Evolutionary conservation across 1,284 basidiomycete genomes (phyloP), one percentile per base, ranked within the genome.

Genomic region (Inonotus obliquus): DNA sequence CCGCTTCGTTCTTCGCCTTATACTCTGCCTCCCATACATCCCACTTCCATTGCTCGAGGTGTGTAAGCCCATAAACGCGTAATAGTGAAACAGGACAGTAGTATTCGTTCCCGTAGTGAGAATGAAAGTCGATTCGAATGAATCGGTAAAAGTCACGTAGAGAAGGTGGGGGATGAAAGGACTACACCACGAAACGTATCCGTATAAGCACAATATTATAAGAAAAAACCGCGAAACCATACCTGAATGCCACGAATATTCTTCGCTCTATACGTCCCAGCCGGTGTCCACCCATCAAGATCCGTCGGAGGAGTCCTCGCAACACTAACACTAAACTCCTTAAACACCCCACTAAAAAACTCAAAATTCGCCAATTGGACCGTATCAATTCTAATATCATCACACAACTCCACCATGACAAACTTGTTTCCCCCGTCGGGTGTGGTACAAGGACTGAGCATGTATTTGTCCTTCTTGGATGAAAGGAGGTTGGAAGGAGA

Each of bases 321-420:
- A 1, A 94, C 92, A 68, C 90, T 92, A 48, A 99, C 88, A 2
- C 82, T 82, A 66, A 99, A 91, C 58, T 95, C 91, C 73, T 93
- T 92, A 77, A 99, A 97, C 56, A 98, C 92, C 10, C 96, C 94
- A 68, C 92, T 95, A 77, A 98, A 99, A 77, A 98, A 98, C 76
- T 99, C 96, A 73, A 92, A 97, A 70, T 98, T 97, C 58, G 95
- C 96, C 5, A 99, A 77, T 71, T 98, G 95, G 55, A 99, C 84
- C 0, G 95, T 96, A 73, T 99, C 96, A 69, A 98, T 94, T 41
- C 91, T 81, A 67, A 99, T 95, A 72, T 98, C 96, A 68, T 98
- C 96, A 76, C 97, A 99, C 5, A 98, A 85, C 75, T 99, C 97
- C 48, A 98, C 89, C 29, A 98, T 86, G 21, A 98, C 91, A 74